Conservation (phyloP, 2,329 filamentous ascomycete species). For the Corniculantispora saksenae region DNA sequence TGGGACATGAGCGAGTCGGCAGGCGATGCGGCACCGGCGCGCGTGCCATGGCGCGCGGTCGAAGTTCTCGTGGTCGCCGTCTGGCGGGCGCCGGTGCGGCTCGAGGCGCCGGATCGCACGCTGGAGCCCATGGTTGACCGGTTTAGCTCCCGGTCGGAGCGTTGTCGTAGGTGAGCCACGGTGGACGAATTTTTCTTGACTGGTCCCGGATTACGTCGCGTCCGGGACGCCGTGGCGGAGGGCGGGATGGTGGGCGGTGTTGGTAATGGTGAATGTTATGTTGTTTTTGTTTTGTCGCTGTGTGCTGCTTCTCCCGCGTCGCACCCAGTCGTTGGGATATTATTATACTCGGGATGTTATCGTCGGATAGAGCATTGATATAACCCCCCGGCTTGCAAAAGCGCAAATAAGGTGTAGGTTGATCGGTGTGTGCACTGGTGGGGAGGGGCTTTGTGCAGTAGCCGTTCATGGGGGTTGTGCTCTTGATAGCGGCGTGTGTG, state of each 20-base stretch:
- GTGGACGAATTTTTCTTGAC: slow-evolving; percentile 25
- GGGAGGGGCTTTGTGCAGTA: slow-evolving; percentile 17
- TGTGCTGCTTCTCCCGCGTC: neutral
- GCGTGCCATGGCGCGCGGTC: slow-evolving; percentile 27
- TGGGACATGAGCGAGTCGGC: slow-evolving; percentile 63
- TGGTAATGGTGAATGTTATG: neutral
- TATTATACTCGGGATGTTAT: neutral
- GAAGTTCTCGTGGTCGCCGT: slow-evolving; percentile 25
- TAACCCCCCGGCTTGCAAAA: slow-evolving; percentile 6
- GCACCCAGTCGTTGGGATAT: neutral
- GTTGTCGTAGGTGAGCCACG: slow-evolving; percentile 38
- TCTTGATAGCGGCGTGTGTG: neutral
- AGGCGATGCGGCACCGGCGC: slow-evolving; percentile 62
- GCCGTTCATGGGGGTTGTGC: slow-evolving; percentile 15
- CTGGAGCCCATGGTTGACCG: slow-evolving; percentile 37
- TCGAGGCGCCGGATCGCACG: slow-evolving; percentile 23
- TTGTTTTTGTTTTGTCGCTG: neutral
- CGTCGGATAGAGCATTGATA: slow-evolving; percentile 9
- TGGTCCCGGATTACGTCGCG: slow-evolving; percentile 16
- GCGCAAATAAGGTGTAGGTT: slow-evolving; percentile 11
- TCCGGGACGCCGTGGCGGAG: slow-evolving; percentile 14
- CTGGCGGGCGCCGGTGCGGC: slow-evolving; percentile 29
- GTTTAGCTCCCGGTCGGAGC: slow-evolving; percentile 40
- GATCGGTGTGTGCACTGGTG: slow-evolving; percentile 15
- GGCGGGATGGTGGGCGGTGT: slow-evolving; percentile 4